Conservation (phyloP, 2,329 filamentous ascomycete genomes). For the Anisogramma anomala region DNA sequence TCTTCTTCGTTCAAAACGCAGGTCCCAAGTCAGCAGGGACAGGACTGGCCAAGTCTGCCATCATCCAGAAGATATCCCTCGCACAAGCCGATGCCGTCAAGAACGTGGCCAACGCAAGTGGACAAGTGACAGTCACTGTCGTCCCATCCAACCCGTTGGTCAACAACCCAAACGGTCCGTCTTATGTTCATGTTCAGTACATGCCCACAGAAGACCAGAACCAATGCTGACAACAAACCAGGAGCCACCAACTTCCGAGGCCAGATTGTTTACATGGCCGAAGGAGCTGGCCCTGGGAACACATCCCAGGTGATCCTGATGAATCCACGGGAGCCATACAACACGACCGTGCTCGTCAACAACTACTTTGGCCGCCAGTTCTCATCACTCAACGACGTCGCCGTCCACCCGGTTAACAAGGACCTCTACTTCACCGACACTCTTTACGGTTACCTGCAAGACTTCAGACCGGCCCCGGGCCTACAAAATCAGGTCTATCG, state of each 20-base stretch:
- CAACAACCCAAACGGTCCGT: constrained; percentile 38
- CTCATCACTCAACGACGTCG: constrained; percentile 48
- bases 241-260: constrained; percentile 39
- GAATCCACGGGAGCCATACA: constrained; percentile 36
- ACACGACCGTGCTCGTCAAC: constrained; percentile 42
- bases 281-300: constrained; percentile 36
- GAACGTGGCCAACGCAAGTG: constrained; percentile 25
- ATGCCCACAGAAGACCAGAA: not conserved
- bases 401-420: constrained; percentile 39
- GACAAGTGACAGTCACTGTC: constrained; percentile 29
- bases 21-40: constrained; percentile 36
- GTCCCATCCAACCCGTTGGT: constrained; percentile 33
- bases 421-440: constrained; percentile 56
- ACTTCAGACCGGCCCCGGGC: constrained; percentile 42
- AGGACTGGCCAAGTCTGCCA: constrained; percentile 37
- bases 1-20: constrained; percentile 44
- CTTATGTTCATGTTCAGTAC: not conserved
- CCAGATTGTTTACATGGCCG: constrained; percentile 36
- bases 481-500: constrained; percentile 49
- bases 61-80: constrained; percentile 39
- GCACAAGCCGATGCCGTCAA: constrained; percentile 30
- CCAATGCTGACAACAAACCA: constrained; percentile 14
- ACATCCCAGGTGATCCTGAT: constrained; percentile 30
- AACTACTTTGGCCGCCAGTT: constrained; percentile 50
- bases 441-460: constrained; percentile 46